Evolutionary conservation across 139 green algal genomes (phyloP).

Genomic region (Nannochloris sp.): DNA sequence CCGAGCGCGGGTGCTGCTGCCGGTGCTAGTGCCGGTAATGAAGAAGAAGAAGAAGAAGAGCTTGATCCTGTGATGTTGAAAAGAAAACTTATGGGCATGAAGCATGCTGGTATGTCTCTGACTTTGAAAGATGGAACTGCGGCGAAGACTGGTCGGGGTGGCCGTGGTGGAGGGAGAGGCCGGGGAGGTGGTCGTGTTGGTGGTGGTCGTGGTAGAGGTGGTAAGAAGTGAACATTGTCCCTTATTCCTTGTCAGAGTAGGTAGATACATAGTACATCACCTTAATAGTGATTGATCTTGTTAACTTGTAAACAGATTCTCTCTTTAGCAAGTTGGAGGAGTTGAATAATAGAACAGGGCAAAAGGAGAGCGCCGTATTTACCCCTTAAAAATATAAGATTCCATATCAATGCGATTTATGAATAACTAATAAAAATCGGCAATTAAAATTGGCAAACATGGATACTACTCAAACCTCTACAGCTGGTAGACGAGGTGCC

Average conservation of each 20-base stretch:
- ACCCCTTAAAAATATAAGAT: too few species aligned
- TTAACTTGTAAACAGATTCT: too few species aligned
- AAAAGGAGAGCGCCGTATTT: too few species aligned
- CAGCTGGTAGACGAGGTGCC: too few species aligned
- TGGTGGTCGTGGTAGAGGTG: background rate
- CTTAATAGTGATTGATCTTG: too few species aligned
- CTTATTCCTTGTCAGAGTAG: background rate
- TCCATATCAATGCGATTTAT: too few species aligned
- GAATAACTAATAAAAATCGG: too few species aligned
- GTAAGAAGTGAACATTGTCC: background rate
- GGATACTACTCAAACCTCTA: too few species aligned
- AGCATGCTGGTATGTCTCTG: conserved; percentile 15
- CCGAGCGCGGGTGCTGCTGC: conserved; percentile 6
- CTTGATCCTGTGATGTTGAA: conserved; percentile 18
- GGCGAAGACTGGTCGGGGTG: background rate
- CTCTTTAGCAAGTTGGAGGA: too few species aligned
- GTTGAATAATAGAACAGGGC: too few species aligned
- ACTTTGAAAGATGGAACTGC: conserved; percentile 21
- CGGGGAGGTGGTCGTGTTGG: background rate
- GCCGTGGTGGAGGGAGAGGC: background rate
- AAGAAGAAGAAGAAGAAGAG: conserved; percentile 42
- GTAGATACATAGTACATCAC: too few species aligned
- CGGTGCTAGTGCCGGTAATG: conserved; percentile 31
- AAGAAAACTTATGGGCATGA: conserved; percentile 17
- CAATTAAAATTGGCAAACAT: too few species aligned